Conservation (phyloP, 179 eudicot genomes). For the Carnegiea gigantea region DNA sequence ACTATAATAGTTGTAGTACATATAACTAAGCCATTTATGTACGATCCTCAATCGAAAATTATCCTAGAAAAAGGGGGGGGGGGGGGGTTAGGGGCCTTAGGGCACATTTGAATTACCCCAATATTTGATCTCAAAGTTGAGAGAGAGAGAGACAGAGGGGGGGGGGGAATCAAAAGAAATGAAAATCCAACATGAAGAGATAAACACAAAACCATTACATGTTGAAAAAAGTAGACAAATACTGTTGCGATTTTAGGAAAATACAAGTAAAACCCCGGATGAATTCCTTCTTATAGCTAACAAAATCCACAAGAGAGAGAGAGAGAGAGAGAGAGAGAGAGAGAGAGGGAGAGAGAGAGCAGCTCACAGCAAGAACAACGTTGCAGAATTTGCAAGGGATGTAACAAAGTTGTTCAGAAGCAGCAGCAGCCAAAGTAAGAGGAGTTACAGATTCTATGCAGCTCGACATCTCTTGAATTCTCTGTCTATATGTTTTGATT, state of each 20-base stretch:
- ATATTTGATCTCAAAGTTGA: not conserved
- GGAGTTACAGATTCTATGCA: constrained; percentile 27
- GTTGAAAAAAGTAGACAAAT: too few species aligned
- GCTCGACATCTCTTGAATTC: constrained; percentile 26
- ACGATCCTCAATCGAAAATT: too few species aligned
- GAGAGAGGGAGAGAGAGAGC: not conserved
- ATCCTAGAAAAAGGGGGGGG: too few species aligned
- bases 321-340: not conserved
- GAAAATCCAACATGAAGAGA: too few species aligned
- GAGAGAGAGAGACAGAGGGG: not conserved
- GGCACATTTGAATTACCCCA: not conserved
- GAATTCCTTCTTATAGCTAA: too few species aligned
- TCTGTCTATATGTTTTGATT: constrained; percentile 1
- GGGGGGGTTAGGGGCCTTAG: not conserved
- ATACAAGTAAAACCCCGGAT: too few species aligned
- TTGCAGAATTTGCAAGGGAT: constrained; percentile 94
- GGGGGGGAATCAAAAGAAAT: not conserved
- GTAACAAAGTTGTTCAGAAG: constrained; percentile 53
- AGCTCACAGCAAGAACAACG: constrained; percentile 44
- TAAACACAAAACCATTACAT: too few species aligned
- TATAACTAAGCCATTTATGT: too few species aligned
- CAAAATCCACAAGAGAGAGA: not conserved
- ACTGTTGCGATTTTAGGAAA: too few species aligned
- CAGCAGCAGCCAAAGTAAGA: not conserved
- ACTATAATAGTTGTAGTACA: too few species aligned